Evolutionary conservation across 2,329 filamentous ascomycete genomes (phyloP), one percentile per base, ranked within the genome.

Genomic region (Escovopsis sp.): DNA sequence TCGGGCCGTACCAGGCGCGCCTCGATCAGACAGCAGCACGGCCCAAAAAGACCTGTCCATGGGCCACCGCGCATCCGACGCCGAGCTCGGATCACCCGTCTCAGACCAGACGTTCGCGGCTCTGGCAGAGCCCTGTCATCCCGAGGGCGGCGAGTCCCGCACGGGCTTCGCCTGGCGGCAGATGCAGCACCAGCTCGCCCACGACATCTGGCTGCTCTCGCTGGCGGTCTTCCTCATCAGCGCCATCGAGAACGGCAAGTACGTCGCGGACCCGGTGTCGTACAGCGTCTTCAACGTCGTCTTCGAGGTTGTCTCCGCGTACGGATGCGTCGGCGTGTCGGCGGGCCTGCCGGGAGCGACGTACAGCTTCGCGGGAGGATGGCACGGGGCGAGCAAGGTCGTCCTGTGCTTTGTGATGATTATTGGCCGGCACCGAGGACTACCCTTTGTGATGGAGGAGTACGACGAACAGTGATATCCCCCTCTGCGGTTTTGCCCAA

Each of bases 281-380:
- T 79, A 69, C 54, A 71, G 69, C 18, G 69, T 76, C 5, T 79
- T 80, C 54, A 78, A 75, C 49, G 67, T 80, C 43, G 53, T 73
- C 2, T 77, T 77, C 46, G 73, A 77, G 53, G 69, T 74, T 8
- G 66, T 73, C 2, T 70, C 66, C 1, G 73, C 65, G 3, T 80
- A 80, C 51, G 75, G 73, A 6, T 75, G 70, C 41, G 75, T 80
- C n/a, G 76, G 76, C 4, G 63, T 80, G 12, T 73, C 68, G 26
- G 66, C 72, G 1, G 76, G 76, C 1, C 59, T 74, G 19, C 72
- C 75, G 0, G 61, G 64, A 9, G 59, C 68, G 44, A 66, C 68
- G 39, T 75, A 69, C 51, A 75, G 71, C 41, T 72, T 80, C 43
- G 63, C 63, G 38, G 74, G 74, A 2, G 67, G 66, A 0, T 72